Conservation (phyloP, 805 yeast genomes). For the Starmera amethionina region DNA sequence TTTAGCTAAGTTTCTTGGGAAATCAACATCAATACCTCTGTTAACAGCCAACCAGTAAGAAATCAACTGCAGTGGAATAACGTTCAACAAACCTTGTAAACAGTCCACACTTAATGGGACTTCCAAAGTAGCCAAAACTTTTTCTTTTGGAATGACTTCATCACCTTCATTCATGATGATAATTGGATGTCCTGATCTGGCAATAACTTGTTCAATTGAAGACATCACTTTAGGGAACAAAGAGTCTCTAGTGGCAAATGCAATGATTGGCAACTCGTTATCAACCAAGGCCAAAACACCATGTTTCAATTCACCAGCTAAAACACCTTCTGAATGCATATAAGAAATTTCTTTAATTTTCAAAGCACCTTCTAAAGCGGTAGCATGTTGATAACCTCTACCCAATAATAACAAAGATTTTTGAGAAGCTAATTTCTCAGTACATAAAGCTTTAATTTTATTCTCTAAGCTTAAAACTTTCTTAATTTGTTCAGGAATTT, state of each 20-base stretch:
- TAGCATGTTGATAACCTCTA: conserved; percentile 95
- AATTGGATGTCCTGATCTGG: conserved; percentile 96
- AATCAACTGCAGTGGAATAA: conserved; percentile 90
- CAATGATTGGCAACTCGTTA: conserved; percentile 86
- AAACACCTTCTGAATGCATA: conserved; percentile 98
- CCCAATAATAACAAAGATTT: conserved; percentile 87
- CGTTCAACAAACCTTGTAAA: conserved; percentile 91
- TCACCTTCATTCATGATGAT: conserved; percentile 82
- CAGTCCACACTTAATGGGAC: conserved; percentile 97
- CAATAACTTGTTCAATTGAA: conserved; percentile 92
- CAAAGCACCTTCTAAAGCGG: conserved; percentile 96
- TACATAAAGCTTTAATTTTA: conserved; percentile 67
- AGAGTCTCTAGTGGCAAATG: conserved; percentile 93
- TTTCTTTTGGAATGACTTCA: conserved; percentile 43
- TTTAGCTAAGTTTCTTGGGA: conserved; percentile 98
- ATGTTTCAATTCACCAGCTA: conserved; percentile 98
- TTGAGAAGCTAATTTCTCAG: conserved; percentile 61
- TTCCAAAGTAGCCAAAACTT: conserved; percentile 63
- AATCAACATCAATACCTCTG: conserved; percentile 94
- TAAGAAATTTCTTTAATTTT: conserved; percentile 97
- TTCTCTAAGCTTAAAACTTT: conserved; percentile 66
- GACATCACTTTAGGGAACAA: conserved; percentile 93
- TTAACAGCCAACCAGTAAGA: conserved; percentile 94
- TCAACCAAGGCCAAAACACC: conserved; percentile 97
- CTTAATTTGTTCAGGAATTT: conserved; percentile 79